Conservation (phyloP, 495 filamentous ascomycete genomes). For the Penicillium tannophilum region DNA sequence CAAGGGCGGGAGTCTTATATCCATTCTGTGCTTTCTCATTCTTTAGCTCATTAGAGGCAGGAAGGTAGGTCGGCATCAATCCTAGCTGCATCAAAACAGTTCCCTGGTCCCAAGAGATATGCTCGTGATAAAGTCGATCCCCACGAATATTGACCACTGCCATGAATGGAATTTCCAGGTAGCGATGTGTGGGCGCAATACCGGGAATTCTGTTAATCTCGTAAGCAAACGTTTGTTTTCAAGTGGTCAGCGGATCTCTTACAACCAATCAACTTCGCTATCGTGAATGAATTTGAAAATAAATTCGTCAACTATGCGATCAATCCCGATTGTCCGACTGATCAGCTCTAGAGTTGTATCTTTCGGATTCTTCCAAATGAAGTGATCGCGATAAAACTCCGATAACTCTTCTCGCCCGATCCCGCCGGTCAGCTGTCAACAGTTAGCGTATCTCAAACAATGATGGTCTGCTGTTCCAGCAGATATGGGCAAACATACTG, state of each 20-base stretch:
- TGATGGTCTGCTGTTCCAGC: too few species aligned
- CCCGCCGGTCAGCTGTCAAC: slow-evolving; percentile 58
- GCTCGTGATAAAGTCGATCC: slow-evolving; percentile 71
- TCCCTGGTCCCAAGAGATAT: slow-evolving; percentile 80
- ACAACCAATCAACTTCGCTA: slow-evolving; percentile 66
- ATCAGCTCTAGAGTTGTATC: slow-evolving; percentile 62
- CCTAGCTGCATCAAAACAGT: slow-evolving; percentile 70
- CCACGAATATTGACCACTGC: slow-evolving; percentile 72
- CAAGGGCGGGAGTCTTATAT: too few species aligned
- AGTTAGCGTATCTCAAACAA: too few species aligned
- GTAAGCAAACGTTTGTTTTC: too few species aligned
- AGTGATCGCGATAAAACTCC: slow-evolving; percentile 66
- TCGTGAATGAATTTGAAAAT: slow-evolving; percentile 65
- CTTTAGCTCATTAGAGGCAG: too few species aligned
- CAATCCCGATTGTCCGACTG: slow-evolving; percentile 61
- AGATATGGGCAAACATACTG: too few species aligned
- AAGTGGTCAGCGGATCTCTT: slow-evolving; percentile 58
- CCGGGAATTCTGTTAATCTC: too few species aligned
- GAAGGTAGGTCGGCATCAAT: slow-evolving; percentile 58
- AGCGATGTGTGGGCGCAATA: slow-evolving; percentile 62
- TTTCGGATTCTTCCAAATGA: slow-evolving; percentile 65
- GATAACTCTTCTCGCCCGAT: slow-evolving; percentile 59
- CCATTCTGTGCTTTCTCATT: too few species aligned
- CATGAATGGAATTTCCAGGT: slow-evolving; percentile 65
- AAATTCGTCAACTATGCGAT: slow-evolving; percentile 58